These are phyloP conservation scores for Diaporthe citri DNA, from an alignment of 2,329 filamentous ascomycete genomes.

Conservation along the genomic window DNA sequence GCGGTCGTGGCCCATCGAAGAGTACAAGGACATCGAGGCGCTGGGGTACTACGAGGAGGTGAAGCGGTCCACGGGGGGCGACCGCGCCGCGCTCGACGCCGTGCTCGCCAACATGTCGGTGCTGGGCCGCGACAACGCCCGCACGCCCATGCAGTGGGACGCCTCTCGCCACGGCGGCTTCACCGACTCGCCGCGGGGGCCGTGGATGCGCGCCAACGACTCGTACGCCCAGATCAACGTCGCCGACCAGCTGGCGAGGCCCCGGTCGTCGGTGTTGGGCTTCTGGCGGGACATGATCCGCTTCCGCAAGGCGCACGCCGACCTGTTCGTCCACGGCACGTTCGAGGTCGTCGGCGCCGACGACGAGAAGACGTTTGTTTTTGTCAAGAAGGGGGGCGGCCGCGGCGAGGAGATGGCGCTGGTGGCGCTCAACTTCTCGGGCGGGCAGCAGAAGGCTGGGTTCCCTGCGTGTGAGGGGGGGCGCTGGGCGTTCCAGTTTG, in stretches of 20 bases:
- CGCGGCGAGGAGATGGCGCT: constrained; percentile 45
- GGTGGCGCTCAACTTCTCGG: constrained; percentile 60
- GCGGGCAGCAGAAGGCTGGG: constrained; percentile 49
- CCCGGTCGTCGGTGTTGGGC: constrained; percentile 61
- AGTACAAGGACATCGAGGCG: constrained; percentile 63
- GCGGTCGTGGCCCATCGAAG: constrained; percentile 59
- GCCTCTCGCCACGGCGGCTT: constrained; percentile 70
- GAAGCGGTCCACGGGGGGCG: constrained; percentile 43
- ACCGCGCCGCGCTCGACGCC: constrained; percentile 56
- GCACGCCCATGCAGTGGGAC: constrained; percentile 78
- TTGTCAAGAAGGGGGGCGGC: constrained; percentile 52
- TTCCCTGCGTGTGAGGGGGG: constrained; percentile 44
- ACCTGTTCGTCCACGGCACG: constrained; percentile 72
- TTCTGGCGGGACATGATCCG: constrained; percentile 72
- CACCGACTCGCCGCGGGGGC: constrained; percentile 57
- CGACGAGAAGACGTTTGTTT: constrained; percentile 59
- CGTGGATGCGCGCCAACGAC: constrained; percentile 75
- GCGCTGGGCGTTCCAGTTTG: constrained; percentile 42
- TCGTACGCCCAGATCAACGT: constrained; percentile 69
- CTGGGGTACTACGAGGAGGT: constrained; percentile 59
- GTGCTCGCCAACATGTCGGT: constrained; percentile 67
- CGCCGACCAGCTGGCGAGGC: constrained; percentile 57
- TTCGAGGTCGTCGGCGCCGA: constrained; percentile 65
- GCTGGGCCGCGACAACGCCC: constrained; percentile 74
- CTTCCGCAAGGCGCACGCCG: constrained; percentile 67